Evolutionary conservation across 352 stramenopile species (phyloP).

Genomic region (Hyaloperonospora arabidopsidis): DNA sequence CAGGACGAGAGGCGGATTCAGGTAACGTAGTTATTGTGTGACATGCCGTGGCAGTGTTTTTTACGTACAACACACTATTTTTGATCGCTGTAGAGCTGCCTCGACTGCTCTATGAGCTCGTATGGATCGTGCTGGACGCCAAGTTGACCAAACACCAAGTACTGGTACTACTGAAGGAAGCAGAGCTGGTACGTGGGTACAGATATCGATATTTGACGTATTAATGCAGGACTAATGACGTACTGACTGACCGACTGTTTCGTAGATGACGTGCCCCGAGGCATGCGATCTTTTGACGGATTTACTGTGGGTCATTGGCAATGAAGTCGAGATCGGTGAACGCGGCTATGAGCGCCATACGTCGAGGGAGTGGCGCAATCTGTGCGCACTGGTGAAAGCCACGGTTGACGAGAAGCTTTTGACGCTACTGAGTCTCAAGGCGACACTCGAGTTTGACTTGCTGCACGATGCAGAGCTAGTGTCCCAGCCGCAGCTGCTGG

Average conservation of each 20-base stretch:
- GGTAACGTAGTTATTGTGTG: conserved; percentile 15
- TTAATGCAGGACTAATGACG: not conserved
- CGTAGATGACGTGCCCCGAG: conserved; percentile 23
- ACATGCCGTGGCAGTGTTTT: not conserved
- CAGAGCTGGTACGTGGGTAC: conserved; percentile 33
- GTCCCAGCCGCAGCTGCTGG: conserved; percentile 39
- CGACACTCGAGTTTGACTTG: conserved; percentile 65
- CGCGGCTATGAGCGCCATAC: conserved; percentile 58
- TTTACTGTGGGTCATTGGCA: conserved; percentile 65
- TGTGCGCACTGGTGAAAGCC: conserved; percentile 52
- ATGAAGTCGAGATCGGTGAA: conserved; percentile 69
- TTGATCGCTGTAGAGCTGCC: conserved; percentile 32
- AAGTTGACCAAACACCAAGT: conserved; percentile 70
- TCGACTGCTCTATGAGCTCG: conserved; percentile 67
- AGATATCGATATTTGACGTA: not conserved
- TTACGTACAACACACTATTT: not conserved
- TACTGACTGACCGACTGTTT: not conserved
- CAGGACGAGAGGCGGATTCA: conserved; percentile 19
- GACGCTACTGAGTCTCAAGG: conserved; percentile 43
- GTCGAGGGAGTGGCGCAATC: conserved; percentile 61
- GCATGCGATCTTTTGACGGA: conserved; percentile 57
- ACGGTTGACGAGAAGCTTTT: conserved; percentile 68
- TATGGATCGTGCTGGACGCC: conserved; percentile 62
- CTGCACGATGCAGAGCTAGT: conserved; percentile 58
- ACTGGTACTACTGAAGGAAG: conserved; percentile 60